Percentiles rank a stretch among this genome's conserved stretches.
Evolutionary conservation across 2,329 filamentous ascomycete genomes (phyloP).

Genomic region (Plenodomus biglobosus): DNA sequence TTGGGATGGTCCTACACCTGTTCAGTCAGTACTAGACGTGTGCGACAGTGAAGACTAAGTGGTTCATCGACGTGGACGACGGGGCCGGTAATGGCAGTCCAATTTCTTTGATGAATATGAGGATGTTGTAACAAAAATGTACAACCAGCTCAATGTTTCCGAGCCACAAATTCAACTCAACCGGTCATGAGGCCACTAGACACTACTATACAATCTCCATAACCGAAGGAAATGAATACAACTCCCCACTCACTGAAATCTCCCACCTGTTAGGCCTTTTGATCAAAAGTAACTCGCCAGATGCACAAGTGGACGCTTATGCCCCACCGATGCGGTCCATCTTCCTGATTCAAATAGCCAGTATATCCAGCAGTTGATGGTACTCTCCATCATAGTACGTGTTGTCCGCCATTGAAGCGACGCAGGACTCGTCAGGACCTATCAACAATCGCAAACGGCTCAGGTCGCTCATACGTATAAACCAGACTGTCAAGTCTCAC

Average conservation of each 20-base stretch:
- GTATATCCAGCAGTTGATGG: conserved; percentile 62
- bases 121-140: no score
- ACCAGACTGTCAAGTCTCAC: conserved; percentile 65
- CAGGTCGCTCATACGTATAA: conserved; percentile 67
- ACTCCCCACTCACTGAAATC: conserved; percentile 8
- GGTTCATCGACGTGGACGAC: neutral
- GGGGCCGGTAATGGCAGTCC: no score
- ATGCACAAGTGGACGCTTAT: conserved; percentile 65
- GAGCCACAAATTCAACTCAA: neutral
- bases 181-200: neutral
- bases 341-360: conserved; percentile 62
- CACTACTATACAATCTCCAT: neutral
- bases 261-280: conserved; percentile 18
- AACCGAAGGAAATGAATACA: neutral
- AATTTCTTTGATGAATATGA: neutral
- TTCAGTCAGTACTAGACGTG: neutral
- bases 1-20: neutral
- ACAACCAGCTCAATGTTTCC: no score
- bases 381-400: conserved; percentile 65
- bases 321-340: conserved; percentile 66
- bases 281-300: conserved; percentile 67
- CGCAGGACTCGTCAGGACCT: conserved; percentile 34
- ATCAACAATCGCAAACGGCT: conserved; percentile 54
- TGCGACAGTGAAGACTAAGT: neutral
- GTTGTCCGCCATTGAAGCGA: conserved; percentile 52